A percentile compares a stretch with the other conserved stretches of the same genome.
Evolutionary conservation across 768 basidiomycete genomes (phyloP).

Genomic region (Kwoniella heveanensis): DNA sequence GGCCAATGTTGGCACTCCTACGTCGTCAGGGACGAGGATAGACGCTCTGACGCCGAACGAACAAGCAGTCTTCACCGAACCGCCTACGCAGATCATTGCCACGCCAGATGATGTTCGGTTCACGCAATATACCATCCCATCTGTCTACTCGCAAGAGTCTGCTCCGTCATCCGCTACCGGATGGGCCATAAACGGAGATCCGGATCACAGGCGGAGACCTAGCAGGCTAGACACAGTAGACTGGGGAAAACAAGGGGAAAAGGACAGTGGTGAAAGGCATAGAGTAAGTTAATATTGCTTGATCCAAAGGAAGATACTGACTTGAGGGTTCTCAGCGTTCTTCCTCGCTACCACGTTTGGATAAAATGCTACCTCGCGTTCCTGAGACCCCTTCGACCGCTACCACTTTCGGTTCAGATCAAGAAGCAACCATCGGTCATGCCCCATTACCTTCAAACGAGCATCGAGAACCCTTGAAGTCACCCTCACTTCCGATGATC

Average conservation of each 20-base stretch:
- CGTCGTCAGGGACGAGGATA: neutral
- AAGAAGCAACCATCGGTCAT: constrained; percentile 9
- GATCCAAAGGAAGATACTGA: neutral
- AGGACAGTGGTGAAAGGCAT: constrained; percentile 6
- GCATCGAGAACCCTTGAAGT: constrained; percentile 13
- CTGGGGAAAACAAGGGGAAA: constrained; percentile 22
- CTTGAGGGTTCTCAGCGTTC: constrained; percentile 3
- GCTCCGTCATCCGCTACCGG: constrained; percentile 25
- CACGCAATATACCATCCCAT: constrained; percentile 28
- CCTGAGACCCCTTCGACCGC: constrained; percentile 16
- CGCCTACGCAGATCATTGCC: constrained; percentile 6
- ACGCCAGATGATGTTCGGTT: constrained; percentile 33
- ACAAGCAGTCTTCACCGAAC: neutral
- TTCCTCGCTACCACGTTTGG: constrained; percentile 23
- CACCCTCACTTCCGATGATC: constrained; percentile 17
- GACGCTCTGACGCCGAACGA: neutral
- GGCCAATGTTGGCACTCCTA: constrained; percentile 17
- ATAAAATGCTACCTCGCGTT: constrained; percentile 16
- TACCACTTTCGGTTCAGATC: constrained; percentile 10
- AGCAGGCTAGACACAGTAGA: constrained; percentile 21
- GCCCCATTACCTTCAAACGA: constrained; percentile 12
- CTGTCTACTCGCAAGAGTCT: constrained; percentile 40
- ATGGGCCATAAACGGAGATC: constrained; percentile 13
- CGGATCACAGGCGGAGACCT: constrained; percentile 9
- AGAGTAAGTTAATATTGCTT: constrained; percentile 10